Percentiles rank a stretch among this genome's conserved stretches.
phyloP scores from a whole-genome alignment of 2,329 filamentous ascomycete genomes.

The Diaporthe nobilis region DNA sequence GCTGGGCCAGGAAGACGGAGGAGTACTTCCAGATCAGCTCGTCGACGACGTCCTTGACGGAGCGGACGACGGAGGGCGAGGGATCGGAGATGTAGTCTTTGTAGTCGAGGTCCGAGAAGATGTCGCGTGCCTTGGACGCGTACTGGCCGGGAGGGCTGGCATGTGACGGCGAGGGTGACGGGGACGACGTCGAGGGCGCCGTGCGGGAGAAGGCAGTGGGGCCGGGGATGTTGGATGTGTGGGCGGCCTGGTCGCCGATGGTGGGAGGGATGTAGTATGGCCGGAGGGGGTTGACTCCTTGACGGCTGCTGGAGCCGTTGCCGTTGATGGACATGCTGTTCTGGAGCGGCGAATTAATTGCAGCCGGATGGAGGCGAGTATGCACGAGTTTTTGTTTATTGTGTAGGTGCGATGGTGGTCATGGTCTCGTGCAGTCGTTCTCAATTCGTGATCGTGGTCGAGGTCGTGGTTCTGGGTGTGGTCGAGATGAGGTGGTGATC shows the following conservation, averaged over 20 bases:
- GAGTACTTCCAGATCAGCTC: conserved; percentile 93
- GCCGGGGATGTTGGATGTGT: conserved; percentile 53
- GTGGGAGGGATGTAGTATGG: conserved; percentile 78
- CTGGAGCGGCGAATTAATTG: conserved; percentile 47
- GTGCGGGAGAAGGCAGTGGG: conserved; percentile 59
- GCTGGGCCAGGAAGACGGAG: conserved; percentile 89
- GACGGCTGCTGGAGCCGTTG: conserved; percentile 50
- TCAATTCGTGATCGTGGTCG: neutral
- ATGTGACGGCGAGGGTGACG: conserved; percentile 48
- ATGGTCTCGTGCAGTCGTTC: conserved; percentile 31
- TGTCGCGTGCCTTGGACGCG: conserved; percentile 80
- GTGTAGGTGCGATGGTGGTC: conserved; percentile 21
- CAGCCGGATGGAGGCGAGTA: conserved; percentile 37
- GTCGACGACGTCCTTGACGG: conserved; percentile 83
- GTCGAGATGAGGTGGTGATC: neutral
- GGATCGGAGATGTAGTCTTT: conserved; percentile 85
- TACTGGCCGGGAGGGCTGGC: conserved; percentile 62
- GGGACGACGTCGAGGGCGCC: neutral
- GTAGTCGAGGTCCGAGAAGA: conserved; percentile 93
- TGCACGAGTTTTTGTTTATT: neutral
- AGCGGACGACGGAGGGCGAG: conserved; percentile 81
- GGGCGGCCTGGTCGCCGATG: conserved; percentile 63
- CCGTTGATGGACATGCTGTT: conserved; percentile 56
- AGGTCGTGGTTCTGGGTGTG: neutral
- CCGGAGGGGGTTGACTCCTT: conserved; percentile 73